Conservation (phyloP, 2,329 filamentous ascomycete species). For the Colletotrichum scovillei region DNA sequence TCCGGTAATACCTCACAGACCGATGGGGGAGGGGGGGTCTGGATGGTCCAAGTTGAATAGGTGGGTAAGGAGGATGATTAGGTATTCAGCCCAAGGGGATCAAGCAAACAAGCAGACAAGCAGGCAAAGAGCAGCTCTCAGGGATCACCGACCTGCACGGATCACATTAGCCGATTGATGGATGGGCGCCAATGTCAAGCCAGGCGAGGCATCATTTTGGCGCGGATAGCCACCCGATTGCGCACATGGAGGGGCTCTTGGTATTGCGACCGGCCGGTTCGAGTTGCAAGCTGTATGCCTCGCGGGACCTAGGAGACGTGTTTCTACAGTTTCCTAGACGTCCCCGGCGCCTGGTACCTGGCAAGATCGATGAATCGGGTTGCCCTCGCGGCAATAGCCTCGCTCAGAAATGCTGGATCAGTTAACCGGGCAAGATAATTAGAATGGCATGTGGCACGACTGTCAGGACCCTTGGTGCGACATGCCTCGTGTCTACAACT, state of each 20-base stretch:
- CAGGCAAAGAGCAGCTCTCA: slow-evolving; percentile 5
- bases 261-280: slow-evolving; percentile 7
- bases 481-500: background rate
- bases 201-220: background rate
- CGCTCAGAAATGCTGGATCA: slow-evolving; percentile 5
- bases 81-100: background rate
- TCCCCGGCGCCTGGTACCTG: slow-evolving; percentile 1
- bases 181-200: slow-evolving; percentile 1
- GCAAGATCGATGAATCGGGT: background rate
- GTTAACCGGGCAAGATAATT: background rate
- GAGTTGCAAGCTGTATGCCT: background rate
- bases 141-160: slow-evolving; percentile 10
- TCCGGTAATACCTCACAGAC: slow-evolving; percentile 15
- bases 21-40: background rate
- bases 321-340: slow-evolving; percentile 3
- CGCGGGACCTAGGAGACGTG: background rate
- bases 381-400: slow-evolving; percentile 4
- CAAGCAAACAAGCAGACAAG: slow-evolving; percentile 2
- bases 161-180: slow-evolving; percentile 7
- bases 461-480: background rate
- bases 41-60: background rate
- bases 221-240: slow-evolving; percentile 1
- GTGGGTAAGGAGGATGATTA: background rate
- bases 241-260: background rate
- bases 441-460: background rate